Conservation (phyloP, 176 grass and related monocot species). For the Phragmites australis region DNA sequence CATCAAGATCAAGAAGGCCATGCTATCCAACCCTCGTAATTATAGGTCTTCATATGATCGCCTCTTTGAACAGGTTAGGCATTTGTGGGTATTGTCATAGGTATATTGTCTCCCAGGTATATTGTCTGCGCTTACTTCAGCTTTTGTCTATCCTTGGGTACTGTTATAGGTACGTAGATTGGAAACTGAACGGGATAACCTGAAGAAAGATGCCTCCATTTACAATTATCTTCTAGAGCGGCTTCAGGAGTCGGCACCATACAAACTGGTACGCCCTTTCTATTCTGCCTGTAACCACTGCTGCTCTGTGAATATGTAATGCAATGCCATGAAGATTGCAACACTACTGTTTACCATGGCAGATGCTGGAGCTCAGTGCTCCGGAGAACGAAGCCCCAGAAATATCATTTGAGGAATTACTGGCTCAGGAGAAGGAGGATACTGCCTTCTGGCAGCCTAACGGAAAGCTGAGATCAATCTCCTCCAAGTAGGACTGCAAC, state of each 20-base stretch:
- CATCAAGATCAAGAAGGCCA: conserved; percentile 92
- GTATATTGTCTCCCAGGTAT: conserved; percentile 5
- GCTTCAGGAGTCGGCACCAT: conserved; percentile 63
- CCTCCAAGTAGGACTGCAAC: conserved; percentile 40
- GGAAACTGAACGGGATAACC: conserved; percentile 71
- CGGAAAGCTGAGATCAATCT: conserved; percentile 59
- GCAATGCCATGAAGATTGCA: not conserved
- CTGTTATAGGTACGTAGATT: conserved; percentile 64
- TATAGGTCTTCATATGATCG: conserved; percentile 74
- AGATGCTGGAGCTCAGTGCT: conserved; percentile 63
- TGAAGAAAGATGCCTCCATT: conserved; percentile 71
- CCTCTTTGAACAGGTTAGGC: conserved; percentile 77
- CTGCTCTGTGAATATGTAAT: not conserved
- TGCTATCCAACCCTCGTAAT: conserved; percentile 58
- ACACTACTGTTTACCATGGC: not conserved
- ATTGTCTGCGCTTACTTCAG: not conserved
- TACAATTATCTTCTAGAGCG: conserved; percentile 76
- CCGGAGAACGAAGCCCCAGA: conserved; percentile 50
- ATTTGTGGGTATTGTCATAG: not conserved
- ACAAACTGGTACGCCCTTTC: conserved; percentile 62
- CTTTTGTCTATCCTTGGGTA: not conserved
- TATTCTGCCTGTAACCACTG: conserved; percentile 10
- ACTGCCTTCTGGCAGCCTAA: conserved; percentile 77
- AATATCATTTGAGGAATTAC: conserved; percentile 88
- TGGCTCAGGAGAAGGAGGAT: conserved; percentile 92